Base-by-base conservation (phyloP, 1,284 basidiomycete species). In the Pseudomicrostroma phylloplanum region DNA sequence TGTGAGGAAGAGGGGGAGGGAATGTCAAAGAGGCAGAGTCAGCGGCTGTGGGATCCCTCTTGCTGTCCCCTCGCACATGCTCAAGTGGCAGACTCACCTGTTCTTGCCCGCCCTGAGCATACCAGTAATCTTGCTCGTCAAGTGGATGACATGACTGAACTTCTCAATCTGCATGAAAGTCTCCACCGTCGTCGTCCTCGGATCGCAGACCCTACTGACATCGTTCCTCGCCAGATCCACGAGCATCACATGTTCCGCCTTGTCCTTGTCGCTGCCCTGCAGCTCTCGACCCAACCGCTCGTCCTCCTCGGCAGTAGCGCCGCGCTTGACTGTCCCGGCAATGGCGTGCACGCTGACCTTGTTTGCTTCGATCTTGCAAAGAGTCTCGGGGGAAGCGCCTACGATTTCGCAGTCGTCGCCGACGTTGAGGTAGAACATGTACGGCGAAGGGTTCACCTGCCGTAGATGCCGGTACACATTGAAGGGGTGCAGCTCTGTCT, bases 211-310 rank as follows among this genome's bases (percentile, higher is more conserved):
- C 23, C 96, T 87, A 80, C 96, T 97, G 68, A 99, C 92, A 78
- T 99, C 96, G 82, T 99, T 99, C n/a, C 96, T 85, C 7, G 96
- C 96, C 63, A 99, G 85, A 81, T 99, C 96, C 60, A 98, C 92
- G 60, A 99, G 85, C 96, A 98, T 98, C 79, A 98, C 93, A 78
- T 99, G 94, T 78, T 99, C 96, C 26, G 96, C 92, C 48, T 90
- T 86, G 79, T 99, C 96, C 79, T 99, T 99, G 69, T 91, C 89
- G 0, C 91, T 94, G 15, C 85, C 83, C 17, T 88, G 81, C 7
- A 99, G 84, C 62, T 88, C 85, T 21, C 85, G 83, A 1, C 89
- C 89, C 0, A 97, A 83, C 67, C 82, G 80, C 58, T 86, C 86
- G 78, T 99, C 96, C 88, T 99, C 96, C 83, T 90, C 89, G 0